Evolutionary conservation across 2,329 filamentous ascomycete genomes (phyloP), one percentile per base, ranked within the genome.

Genomic region (Aspergillus piperis): DNA sequence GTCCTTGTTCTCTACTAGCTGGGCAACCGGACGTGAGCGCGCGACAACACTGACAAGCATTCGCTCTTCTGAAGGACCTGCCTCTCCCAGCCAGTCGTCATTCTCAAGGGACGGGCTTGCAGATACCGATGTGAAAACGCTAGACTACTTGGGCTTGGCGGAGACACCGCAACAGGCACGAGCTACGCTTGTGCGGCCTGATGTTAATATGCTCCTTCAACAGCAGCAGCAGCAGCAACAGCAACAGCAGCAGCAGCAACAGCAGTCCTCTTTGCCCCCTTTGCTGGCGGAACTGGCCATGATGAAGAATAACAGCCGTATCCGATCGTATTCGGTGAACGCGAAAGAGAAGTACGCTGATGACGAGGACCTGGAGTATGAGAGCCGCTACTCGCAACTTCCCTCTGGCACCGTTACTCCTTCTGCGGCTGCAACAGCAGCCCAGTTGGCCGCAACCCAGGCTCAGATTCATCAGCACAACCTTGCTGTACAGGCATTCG

Each of bases 241-340:
- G 57, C 73, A 75, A 54, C 72, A 75, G 25, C 68, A 82, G 57
- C 81, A 84, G 59, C 78, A 82, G 57, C 73, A 75, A 50, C 72
- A 75, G 25, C 68, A 62, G 21, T 77, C 82, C 60, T 74, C 77
- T 13, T 68, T 83, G 23, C 81, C 81, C 42, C 88, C 90, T 2
- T 90, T 92, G 65, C 82, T 94, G 36, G 88, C 89, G 48, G 90
- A 90, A 70, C 81, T 94, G 62, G 88, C 88, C 63, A 89, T 91
- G 73, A 85, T 91, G 66, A 89, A 88, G 65, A 90, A 86, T 73
- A 90, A 90, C 68, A 98, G 90, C 75, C 88, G 95, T 55, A 96
- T 98, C 82, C 88, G 95, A 50, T 99, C 95, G 1, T 98, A 97
- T 76, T 99, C 95, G 0, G 95, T 99, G 66, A 99, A 99, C 77